Conservation (phyloP, 2,329 filamentous ascomycete species). For the Aspergillus fumigatus region DNA sequence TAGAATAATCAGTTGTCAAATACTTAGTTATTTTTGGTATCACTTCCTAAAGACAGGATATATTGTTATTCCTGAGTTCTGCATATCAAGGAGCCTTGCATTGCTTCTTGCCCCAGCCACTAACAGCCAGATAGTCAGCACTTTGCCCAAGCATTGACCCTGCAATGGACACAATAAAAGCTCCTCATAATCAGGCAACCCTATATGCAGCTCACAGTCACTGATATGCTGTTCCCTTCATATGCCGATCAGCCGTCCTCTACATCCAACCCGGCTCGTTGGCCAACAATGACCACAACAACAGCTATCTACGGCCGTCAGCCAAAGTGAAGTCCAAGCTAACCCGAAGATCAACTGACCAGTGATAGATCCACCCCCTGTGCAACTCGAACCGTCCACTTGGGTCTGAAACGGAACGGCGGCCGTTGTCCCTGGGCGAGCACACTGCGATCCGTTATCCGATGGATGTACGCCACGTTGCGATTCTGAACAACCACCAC, state of each 20-base stretch:
- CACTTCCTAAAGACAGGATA: too few species aligned
- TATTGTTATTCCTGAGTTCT: too few species aligned
- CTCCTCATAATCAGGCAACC: background rate
- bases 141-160: background rate
- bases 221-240: background rate
- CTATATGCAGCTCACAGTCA: background rate
- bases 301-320: conserved; percentile 9
- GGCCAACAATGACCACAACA: conserved; percentile 14
- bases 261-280: background rate
- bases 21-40: too few species aligned
- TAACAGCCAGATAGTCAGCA: too few species aligned
- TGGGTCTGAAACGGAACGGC: conserved; percentile 13
- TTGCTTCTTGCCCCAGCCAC: background rate
- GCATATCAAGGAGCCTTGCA: background rate
- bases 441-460: conserved; percentile 8
- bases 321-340: background rate
- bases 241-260: background rate
- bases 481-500: conserved; percentile 10
- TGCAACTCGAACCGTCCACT: conserved; percentile 14
- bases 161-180: background rate
- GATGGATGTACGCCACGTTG: conserved; percentile 8
- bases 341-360: conserved; percentile 2
- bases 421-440: conserved; percentile 13
- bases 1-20: too few species aligned
- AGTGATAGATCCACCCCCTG: conserved; percentile 13